These are phyloP conservation scores for Puccinia triticina DNA, from an alignment of 1,284 basidiomycete genomes.

Conservation along the genomic window DNA sequence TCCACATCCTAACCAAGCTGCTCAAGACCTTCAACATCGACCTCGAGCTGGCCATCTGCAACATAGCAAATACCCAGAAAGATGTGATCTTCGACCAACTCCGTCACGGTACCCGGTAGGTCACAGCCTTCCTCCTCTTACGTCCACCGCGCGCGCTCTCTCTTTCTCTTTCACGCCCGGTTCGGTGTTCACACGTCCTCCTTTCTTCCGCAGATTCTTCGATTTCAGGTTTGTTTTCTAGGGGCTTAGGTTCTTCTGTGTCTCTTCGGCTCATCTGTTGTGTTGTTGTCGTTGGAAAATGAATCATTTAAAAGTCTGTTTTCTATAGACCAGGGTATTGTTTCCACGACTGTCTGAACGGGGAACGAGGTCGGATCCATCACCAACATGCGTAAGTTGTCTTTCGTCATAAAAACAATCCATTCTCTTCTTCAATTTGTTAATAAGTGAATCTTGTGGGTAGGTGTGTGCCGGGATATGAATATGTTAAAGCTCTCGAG, in stretches of 20 bases:
- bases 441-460: not conserved
- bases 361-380: constrained; percentile 34
- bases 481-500: constrained; percentile 27
- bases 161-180: not conserved
- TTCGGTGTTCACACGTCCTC: not conserved
- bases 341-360: constrained; percentile 43
- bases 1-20: constrained; percentile 32
- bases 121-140: not conserved
- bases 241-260: not conserved
- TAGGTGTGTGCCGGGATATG: constrained; percentile 37
- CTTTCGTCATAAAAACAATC: not conserved
- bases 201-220: constrained; percentile 28
- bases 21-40: constrained; percentile 40
- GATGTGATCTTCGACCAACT: constrained; percentile 45
- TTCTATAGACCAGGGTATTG: constrained; percentile 42
- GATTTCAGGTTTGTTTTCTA: constrained; percentile 33
- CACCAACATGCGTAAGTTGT: constrained; percentile 47
- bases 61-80: constrained; percentile 47
- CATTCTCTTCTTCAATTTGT: not conserved
- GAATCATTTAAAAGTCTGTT: not conserved
- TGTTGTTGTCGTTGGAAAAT: not conserved
- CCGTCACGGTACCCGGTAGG: constrained; percentile 32
- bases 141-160: too few relatives aligned
- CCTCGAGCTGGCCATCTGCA: constrained; percentile 38
- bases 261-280: not conserved